Conservation (phyloP, 2,329 filamentous ascomycete species). For the Apiospora phragmitis region DNA sequence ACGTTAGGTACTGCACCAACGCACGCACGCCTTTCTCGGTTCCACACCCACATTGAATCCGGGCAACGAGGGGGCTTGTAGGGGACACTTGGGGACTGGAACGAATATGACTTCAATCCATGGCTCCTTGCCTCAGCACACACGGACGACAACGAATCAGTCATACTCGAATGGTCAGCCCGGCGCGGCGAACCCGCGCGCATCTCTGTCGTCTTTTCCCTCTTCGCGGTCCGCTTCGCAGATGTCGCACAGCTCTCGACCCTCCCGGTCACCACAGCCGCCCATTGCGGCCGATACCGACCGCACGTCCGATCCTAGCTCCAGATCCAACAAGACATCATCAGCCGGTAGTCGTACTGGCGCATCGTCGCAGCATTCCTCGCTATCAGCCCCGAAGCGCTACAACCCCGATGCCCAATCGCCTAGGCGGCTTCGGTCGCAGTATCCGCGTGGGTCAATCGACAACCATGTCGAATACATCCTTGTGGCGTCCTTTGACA, state of each 20-base stretch:
- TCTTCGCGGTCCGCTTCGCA: conserved; percentile 58
- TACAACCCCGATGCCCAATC: conserved; percentile 52
- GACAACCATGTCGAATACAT: conserved; percentile 99
- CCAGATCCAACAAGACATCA: conserved; percentile 56
- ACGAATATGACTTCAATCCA: conserved; percentile 39
- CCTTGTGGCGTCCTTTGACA: conserved; percentile 94
- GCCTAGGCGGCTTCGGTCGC: conserved; percentile 64
- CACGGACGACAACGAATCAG: conserved; percentile 40
- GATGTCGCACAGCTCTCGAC: conserved; percentile 55
- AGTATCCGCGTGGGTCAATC: conserved; percentile 70
- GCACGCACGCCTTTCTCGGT: neutral
- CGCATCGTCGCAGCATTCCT: conserved; percentile 60
- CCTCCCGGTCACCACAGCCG: conserved; percentile 56
- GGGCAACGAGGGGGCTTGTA: neutral
- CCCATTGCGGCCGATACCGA: conserved; percentile 50
- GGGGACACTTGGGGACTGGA: neutral
- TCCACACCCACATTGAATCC: neutral
- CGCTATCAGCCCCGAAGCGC: conserved; percentile 53
- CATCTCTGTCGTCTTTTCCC: conserved; percentile 66
- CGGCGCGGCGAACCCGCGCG: conserved; percentile 39
- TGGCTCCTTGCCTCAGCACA: conserved; percentile 43
- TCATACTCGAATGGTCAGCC: conserved; percentile 30
- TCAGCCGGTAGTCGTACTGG: conserved; percentile 51
- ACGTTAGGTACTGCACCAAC: neutral
- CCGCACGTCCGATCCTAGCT: conserved; percentile 59